Conservation (phyloP, 192 early-diverging fungal species). For the Backusella sp. region DNA sequence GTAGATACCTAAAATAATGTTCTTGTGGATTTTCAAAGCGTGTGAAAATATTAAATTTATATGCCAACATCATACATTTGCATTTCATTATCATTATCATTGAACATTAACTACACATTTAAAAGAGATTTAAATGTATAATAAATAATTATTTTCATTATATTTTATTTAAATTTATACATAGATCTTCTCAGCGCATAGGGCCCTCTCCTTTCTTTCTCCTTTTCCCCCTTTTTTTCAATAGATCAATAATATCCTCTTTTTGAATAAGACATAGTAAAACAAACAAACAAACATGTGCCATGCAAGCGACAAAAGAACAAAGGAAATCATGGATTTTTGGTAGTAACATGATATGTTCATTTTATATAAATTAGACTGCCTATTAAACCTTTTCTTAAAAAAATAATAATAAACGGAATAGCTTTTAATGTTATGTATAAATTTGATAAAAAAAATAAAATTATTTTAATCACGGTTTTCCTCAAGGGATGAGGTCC, state of each 20-base stretch:
- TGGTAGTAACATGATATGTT: not conserved
- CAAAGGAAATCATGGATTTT: not conserved
- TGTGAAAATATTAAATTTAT: not conserved
- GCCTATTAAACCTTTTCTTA: not conserved
- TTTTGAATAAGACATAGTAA: not conserved
- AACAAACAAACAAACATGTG: not conserved
- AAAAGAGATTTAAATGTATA: not conserved
- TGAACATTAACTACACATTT: not conserved
- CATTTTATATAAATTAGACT: not conserved
- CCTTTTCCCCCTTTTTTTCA: not conserved
- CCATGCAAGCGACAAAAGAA: not conserved
- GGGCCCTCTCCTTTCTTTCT: not conserved
- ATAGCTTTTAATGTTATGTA: not conserved
- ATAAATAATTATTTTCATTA: not conserved
- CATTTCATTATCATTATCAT: not conserved
- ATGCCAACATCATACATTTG: not conserved
- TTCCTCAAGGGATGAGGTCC: not conserved
- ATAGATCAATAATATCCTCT: not conserved
- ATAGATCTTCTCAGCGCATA: not conserved
- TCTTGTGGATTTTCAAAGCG: not conserved
- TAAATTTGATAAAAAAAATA: not conserved
- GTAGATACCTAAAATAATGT: not conserved
- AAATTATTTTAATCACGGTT: not conserved
- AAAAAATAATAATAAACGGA: not conserved
- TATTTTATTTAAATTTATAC: not conserved